Conservation (phyloP, 2,329 filamentous ascomycete species). For the Fusarium hostae region DNA sequence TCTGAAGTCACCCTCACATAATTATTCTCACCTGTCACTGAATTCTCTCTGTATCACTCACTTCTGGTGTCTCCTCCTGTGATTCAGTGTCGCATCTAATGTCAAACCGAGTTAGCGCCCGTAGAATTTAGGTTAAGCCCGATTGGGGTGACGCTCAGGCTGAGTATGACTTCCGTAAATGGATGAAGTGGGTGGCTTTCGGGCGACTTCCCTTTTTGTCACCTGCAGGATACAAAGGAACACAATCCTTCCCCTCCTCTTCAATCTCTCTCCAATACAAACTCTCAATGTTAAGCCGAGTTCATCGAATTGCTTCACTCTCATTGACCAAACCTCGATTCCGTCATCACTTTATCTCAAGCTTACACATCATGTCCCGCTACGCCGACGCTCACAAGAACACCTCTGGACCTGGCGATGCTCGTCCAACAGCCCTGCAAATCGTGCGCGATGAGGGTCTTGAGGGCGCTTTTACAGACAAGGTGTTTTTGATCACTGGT, state of each 20-base stretch:
- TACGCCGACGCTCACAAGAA: slow-evolving; percentile 8
- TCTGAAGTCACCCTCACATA: rapidly evolving
- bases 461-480: slow-evolving; percentile 47
- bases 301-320: neutral
- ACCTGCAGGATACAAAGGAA: too few relatives aligned
- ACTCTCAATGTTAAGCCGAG: neutral
- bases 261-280: neutral
- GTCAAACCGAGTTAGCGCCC: neutral
- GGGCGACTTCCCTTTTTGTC: neutral
- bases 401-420: slow-evolving; percentile 42
- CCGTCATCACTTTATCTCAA: neutral
- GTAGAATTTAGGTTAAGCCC: neutral
- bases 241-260: too few relatives aligned
- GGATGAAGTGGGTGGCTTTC: neutral
- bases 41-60: neutral
- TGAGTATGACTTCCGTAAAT: neutral
- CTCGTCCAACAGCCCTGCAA: slow-evolving; percentile 52
- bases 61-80: neutral
- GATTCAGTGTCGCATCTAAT: neutral
- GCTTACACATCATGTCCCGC: neutral
- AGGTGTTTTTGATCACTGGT: slow-evolving; percentile 56
- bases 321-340: neutral
- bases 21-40: neutral
- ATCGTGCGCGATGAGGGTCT: slow-evolving; percentile 50
- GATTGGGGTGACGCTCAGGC: neutral